A percentile compares a stretch with the other conserved stretches of the same genome.
Conservation (phyloP, 2,329 filamentous ascomycete species). For the Elsinoe perseae region DNA sequence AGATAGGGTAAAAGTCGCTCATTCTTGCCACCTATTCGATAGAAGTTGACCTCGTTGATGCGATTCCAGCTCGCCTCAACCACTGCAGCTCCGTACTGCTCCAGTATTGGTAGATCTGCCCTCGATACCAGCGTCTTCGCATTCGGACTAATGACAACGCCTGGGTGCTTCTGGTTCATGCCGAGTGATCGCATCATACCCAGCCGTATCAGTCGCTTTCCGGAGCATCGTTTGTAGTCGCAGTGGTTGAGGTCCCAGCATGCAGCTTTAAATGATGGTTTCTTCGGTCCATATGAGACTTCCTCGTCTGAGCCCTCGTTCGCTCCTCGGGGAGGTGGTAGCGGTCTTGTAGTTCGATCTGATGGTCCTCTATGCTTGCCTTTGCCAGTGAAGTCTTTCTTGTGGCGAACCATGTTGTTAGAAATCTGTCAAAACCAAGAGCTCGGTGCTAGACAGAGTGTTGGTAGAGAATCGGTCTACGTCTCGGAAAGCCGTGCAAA, state of each 20-base stretch:
- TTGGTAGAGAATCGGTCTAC: not conserved
- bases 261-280: conserved; percentile 74
- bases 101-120: conserved; percentile 71
- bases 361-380: conserved; percentile 56
- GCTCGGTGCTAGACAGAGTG: not conserved
- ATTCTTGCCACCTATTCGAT: conserved; percentile 84
- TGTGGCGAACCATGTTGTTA: conserved; percentile 76
- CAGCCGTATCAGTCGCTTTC: conserved; percentile 85
- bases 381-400: conserved; percentile 73
- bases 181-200: conserved; percentile 90
- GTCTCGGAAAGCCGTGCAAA: not conserved
- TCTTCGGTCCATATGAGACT: conserved; percentile 26
- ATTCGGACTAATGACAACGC: conserved; percentile 92
- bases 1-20: conserved; percentile 88
- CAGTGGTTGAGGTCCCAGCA: conserved; percentile 98
- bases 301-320: conserved; percentile 19
- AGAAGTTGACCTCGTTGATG: conserved; percentile 84
- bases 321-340: conserved; percentile 19
- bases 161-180: conserved; percentile 82
- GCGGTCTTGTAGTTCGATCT: conserved; percentile 18
- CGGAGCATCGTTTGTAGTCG: conserved; percentile 92
- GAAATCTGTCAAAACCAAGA: not conserved
- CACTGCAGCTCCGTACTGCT: conserved; percentile 85
- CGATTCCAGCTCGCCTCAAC: conserved; percentile 97
- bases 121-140: conserved; percentile 78